Conservation (phyloP, 1,284 basidiomycete genomes). For the Trichosporon asahii region DNA sequence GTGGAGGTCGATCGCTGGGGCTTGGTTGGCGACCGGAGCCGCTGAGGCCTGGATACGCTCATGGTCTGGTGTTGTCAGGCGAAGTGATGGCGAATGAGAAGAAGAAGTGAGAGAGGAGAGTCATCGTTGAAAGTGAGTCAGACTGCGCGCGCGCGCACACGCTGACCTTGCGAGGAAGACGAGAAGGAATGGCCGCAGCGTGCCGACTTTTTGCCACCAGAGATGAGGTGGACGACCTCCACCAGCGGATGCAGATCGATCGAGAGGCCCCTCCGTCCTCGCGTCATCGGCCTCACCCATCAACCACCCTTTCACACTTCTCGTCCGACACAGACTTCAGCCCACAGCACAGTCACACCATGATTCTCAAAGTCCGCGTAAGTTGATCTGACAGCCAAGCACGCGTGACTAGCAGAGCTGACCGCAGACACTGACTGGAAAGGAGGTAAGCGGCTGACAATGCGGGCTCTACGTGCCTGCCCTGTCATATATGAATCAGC, state of each 20-base stretch:
- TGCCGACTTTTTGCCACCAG: slow-evolving; percentile 1
- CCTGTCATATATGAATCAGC: neutral
- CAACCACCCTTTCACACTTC: neutral
- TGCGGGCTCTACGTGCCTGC: neutral
- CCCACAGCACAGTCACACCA: slow-evolving; percentile 16
- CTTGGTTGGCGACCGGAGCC: neutral
- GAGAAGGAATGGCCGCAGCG: neutral
- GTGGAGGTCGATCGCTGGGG: neutral
- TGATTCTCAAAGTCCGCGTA: slow-evolving; percentile 53
- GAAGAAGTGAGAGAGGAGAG: no score
- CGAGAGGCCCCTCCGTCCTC: slow-evolving; percentile 2
- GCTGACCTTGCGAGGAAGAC: slow-evolving; percentile 1
- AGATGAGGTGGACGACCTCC: slow-evolving; percentile 7
- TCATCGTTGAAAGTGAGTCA: neutral
- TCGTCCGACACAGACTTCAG: neutral
- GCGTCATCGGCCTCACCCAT: neutral
- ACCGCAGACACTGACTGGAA: slow-evolving; percentile 44
- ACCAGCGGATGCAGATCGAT: slow-evolving; percentile 10
- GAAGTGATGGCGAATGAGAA: neutral
- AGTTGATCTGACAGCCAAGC: no score
- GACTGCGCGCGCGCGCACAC: neutral
- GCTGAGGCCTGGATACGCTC: neutral
- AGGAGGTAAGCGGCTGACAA: slow-evolving; percentile 35
- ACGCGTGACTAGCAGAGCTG: slow-evolving; percentile 11
- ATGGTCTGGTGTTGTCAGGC: neutral